Evolutionary conservation across 1,139 yeast genomes (phyloP), one percentile per base, ranked within the genome.

Genomic region (Blastobotrys raffinosifermentans): DNA sequence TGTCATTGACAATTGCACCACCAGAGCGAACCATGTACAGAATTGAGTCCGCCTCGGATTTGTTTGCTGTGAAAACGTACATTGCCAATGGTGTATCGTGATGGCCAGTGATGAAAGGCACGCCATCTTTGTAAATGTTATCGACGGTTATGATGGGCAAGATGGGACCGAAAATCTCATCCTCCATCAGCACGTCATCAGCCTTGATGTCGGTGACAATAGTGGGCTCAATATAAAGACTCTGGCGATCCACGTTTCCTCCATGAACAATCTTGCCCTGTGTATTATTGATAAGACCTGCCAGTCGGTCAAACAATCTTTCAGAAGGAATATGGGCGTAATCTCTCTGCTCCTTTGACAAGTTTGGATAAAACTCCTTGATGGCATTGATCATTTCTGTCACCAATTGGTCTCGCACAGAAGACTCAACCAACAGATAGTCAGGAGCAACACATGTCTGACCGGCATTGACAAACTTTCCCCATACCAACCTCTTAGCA

Each of bases 371-470:
- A 42, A 76, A 70, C 32, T 69, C 69, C 19, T 67, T 55, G 27
- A 77, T 53, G 3, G 72, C 67, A 26, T 61, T 55, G 17, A 63
- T 56, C 13, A 81, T 54, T 10, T 60, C 67, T 2, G 51, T 51
- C 4, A 76, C 60, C 37, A 85, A 73, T 47, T 72, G 66, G n/a
- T 66, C 69, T 49, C 77, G 73, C 15, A 77, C 58, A 2, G 68
- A 61, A 31, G 70, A 73, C 43, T 80, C 86, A 15, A 79, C 80
- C 34, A 85, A 55, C 6, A 82, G 64, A 53, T 85, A 87, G 61
- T 87, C 97, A 8, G 86, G 81, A 2, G 94, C 84, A 30, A 85
- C 85, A 27, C 96, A 86, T 2, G 91, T 78, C 61, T 86, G 96
- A 20, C 96, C 96, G 11, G 80, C 75, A 55, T 84, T 86, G 30